Base-by-base conservation (phyloP, 768 basidiomycete species). In the Russula lepida region DNA sequence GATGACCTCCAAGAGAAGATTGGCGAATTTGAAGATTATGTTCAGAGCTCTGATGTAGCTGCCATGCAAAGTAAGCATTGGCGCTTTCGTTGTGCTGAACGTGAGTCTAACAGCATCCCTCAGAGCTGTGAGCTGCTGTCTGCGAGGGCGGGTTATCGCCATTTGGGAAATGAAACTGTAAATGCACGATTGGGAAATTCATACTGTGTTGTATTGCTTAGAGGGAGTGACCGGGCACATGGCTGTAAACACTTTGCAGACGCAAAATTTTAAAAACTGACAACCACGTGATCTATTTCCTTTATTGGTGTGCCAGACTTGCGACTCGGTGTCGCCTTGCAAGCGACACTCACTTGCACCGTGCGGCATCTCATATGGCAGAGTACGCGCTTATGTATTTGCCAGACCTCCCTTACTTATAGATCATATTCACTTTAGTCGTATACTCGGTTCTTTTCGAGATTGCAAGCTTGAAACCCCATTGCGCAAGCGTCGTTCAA, bases 1-100 rank as follows among this genome's bases (percentile, higher is more conserved):
- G 92, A 95, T 65, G 93, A 97, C 23, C 81, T 98, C 65, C 92
- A 98, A 75, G 95, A 98, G 74, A 82, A 89, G 79, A 79, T 97
- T 63, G 77, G 77, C 6, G 92, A 89, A 68, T 84, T 90, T 62
- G 90, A 92, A 13, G 92, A 93, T 69, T 88, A 84, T 70, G 84
- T 95, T 65, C 94, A 97, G 80, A 93, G 91, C 74, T 79, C 88
- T 32, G 94, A 98, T 72, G 74, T 98, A 64, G 86, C 88, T 66
- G 94, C 92, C 64, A 95, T 95, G 92, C 92, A 94, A 75, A 94
- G 91, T 92, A 72, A 66, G 76, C 69, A 9, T 55, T 21, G 21
- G 4, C 3, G 3, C 19, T 48, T 50, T 41, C 12, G 51, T 41
- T 28, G 11, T 4, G 9, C 49, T 44, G 28, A 33, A 12, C 25